Percentiles rank a stretch among this genome's conserved stretches.
These are phyloP conservation scores for Lepidium aucheri DNA, from an alignment of 345 rosid genomes.

Conservation along the genomic window DNA sequence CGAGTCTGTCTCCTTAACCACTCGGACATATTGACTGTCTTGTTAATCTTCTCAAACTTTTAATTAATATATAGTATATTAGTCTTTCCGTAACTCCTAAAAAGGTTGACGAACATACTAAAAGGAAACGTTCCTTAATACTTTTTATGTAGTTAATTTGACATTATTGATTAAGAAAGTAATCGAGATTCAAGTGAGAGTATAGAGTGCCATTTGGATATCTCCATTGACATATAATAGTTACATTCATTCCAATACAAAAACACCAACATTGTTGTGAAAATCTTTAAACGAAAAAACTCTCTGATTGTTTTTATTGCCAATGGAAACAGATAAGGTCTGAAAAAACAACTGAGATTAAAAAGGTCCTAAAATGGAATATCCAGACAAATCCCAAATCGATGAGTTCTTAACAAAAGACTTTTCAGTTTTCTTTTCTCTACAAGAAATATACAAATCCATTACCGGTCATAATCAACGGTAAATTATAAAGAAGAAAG, in stretches of 20 bases:
- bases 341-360: neutral
- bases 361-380: neutral
- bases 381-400: constrained; percentile 10
- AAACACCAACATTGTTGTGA: neutral
- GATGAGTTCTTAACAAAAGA: constrained; percentile 14
- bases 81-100: too few relatives aligned
- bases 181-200: neutral
- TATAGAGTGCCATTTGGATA: neutral
- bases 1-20: constrained; percentile 99
- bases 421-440: constrained; percentile 24
- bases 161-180: neutral
- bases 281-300: neutral
- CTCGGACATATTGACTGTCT: constrained; percentile 76
- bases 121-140: neutral
- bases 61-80: too few relatives aligned
- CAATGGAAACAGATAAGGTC: constrained; percentile 2
- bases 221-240: neutral
- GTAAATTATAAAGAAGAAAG: constrained; percentile 9
- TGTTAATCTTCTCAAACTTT: too few relatives aligned
- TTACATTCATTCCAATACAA: neutral
- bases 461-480: constrained; percentile 15
- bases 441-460: constrained; percentile 28
- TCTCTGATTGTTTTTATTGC: neutral
- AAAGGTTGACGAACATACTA: too few relatives aligned
- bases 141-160: neutral